Evolutionary conservation across 2,329 filamentous ascomycete species (phyloP).

Genomic region (Aspergillus persii): DNA sequence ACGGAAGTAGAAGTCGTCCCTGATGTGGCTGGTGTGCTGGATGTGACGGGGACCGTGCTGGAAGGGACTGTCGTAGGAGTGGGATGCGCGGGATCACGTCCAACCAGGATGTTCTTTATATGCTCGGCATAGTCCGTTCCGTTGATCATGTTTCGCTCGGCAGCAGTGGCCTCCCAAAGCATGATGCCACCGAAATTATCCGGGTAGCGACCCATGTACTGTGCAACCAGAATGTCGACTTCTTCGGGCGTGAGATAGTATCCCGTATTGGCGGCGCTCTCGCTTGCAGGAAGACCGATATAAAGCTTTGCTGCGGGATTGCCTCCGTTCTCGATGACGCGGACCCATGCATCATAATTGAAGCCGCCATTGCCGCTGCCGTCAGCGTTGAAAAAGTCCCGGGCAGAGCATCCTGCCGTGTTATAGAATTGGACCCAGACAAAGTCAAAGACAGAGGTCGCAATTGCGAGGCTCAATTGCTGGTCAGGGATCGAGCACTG

Average conservation of each 20-base stretch:
- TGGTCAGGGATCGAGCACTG: constrained; percentile 52
- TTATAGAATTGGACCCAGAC: constrained; percentile 59
- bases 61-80: constrained; percentile 12
- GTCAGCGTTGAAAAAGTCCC: constrained; percentile 37
- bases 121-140: constrained; percentile 46
- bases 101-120: constrained; percentile 47
- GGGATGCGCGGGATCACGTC: constrained; percentile 24
- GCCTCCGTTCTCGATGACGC: constrained; percentile 35
- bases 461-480: constrained; percentile 47
- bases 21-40: constrained; percentile 9
- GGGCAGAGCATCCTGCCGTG: constrained; percentile 51
- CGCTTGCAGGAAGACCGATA: constrained; percentile 49
- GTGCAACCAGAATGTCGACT: constrained; percentile 45
- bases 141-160: constrained; percentile 46
- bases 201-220: constrained; percentile 40
- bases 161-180: constrained; percentile 57
- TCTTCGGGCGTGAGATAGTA: constrained; percentile 51
- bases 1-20: not conserved
- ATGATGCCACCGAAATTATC: constrained; percentile 57
- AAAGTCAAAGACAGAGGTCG: constrained; percentile 49
- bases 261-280: constrained; percentile 25
- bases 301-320: constrained; percentile 52
- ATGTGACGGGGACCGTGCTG: constrained; percentile 7
- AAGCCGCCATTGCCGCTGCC: constrained; percentile 35
- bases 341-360: constrained; percentile 48